phyloP scores from a whole-genome alignment of 2,329 filamentous ascomycete genomes.

The Fusarium sp. region DNA sequence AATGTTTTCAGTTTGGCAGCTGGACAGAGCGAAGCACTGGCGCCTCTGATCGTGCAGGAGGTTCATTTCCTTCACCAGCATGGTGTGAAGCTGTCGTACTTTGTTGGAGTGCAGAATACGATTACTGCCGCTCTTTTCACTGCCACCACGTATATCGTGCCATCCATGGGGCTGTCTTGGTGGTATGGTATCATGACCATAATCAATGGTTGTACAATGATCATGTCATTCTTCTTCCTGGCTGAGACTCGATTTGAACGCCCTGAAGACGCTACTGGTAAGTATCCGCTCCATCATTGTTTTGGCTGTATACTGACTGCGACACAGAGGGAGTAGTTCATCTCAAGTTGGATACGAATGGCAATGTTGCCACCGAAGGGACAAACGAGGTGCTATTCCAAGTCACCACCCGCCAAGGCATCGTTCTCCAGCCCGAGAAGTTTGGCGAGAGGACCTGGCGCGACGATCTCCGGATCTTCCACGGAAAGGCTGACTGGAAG shows the following conservation, averaged over 20 bases:
- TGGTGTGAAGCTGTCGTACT: background rate
- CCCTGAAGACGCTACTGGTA: slow-evolving; percentile 14
- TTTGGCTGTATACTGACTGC: fast-evolving
- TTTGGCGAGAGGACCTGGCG: slow-evolving; percentile 11
- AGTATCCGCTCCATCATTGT: fast-evolving
- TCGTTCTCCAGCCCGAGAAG: slow-evolving; percentile 3
- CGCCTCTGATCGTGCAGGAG: slow-evolving; percentile 13
- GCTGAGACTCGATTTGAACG: slow-evolving; percentile 10
- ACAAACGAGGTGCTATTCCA: slow-evolving; percentile 5
- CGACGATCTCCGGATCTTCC: background rate
- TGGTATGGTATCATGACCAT: slow-evolving; percentile 26
- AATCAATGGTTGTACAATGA: background rate
- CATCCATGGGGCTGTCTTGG: background rate
- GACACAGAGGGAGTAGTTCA: background rate
- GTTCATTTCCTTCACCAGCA: slow-evolving; percentile 14
- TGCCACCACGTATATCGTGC: slow-evolving; percentile 9
- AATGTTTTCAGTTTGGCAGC: slow-evolving; percentile 17
- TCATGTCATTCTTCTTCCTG: slow-evolving; percentile 8
- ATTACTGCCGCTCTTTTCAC: background rate
- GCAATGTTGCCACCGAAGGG: background rate
- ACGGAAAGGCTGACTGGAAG: background rate
- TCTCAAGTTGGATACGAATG: background rate
- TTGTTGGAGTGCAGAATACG: slow-evolving; percentile 9
- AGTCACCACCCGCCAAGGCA: slow-evolving; percentile 18
- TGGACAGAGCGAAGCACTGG: slow-evolving; percentile 14